A percentile compares a stretch with the other conserved stretches of the same genome.
Conservation (phyloP, 345 rosid species). For the Salix viminalis region DNA sequence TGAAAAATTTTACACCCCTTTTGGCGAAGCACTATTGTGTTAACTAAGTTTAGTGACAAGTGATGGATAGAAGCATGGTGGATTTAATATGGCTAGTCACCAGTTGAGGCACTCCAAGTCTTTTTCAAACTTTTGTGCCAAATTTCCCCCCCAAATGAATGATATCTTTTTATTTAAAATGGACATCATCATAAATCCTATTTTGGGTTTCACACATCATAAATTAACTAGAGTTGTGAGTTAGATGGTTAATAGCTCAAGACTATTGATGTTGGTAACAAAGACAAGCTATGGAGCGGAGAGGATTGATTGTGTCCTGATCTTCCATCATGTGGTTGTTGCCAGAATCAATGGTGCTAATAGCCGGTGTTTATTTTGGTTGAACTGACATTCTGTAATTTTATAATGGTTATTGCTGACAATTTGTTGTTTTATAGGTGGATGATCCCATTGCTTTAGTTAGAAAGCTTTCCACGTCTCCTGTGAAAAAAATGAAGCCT, state of each 20-base stretch:
- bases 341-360: background rate
- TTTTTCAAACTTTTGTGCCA: background rate
- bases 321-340: background rate
- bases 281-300: background rate
- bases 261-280: background rate
- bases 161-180: background rate
- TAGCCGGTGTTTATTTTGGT: background rate
- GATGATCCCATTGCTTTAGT: constrained; percentile 75
- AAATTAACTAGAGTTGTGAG: background rate
- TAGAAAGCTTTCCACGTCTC: constrained; percentile 62
- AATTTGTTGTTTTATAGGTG: constrained; percentile 36
- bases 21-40: background rate
- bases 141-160: background rate
- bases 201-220: background rate
- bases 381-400: background rate
- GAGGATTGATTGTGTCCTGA: background rate
- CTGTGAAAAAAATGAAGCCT: constrained; percentile 47
- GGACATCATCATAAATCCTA: background rate
- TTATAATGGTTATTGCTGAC: background rate
- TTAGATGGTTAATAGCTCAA: background rate
- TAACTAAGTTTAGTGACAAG: background rate
- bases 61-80: background rate
- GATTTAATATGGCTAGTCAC: background rate
- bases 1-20: background rate
- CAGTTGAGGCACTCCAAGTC: background rate